These are phyloP conservation scores for Neofusicoccum sp. DNA, from an alignment of 2,329 filamentous ascomycete genomes.

Conservation along the genomic window DNA sequence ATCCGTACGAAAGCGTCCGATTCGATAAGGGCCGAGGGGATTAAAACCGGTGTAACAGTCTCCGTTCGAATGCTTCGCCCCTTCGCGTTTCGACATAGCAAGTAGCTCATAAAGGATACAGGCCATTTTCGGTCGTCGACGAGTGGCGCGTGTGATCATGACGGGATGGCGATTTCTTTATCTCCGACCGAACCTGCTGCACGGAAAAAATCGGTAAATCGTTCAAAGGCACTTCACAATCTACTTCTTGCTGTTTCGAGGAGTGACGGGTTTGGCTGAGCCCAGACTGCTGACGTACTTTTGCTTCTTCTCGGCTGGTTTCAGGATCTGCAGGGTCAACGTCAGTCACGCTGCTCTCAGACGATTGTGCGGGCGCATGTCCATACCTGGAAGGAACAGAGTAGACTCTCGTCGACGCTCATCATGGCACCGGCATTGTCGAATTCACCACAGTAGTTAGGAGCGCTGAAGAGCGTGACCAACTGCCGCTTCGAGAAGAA, in stretches of 20 bases:
- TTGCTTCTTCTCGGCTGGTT: conserved; percentile 99
- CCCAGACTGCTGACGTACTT: conserved; percentile 82
- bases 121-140: conserved; percentile 18
- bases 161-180: conserved; percentile 49
- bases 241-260: conserved; percentile 62
- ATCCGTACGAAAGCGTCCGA: conserved; percentile 11
- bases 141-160: conserved; percentile 18
- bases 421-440: conserved; percentile 99
- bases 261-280: conserved; percentile 68
- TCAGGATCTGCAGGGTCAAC: conserved; percentile 73
- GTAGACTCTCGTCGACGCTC: conserved; percentile 96
- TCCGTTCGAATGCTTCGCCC: conserved; percentile 8
- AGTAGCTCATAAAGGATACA: conserved; percentile 18
- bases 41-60: conserved; percentile 9
- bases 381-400: conserved; percentile 96
- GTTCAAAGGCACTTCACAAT: conserved; percentile 28
- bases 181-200: conserved; percentile 94
- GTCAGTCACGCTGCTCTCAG: not conserved
- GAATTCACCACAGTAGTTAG: conserved; percentile 99
- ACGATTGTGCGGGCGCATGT: not conserved
- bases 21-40: not conserved
- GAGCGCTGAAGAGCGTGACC: conserved; percentile 95
- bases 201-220: conserved; percentile 46
- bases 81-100: conserved; percentile 15
- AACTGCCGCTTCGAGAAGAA: conserved; percentile 99